Percentiles rank a stretch among this genome's conserved stretches.
phyloP scores from a whole-genome alignment of 2,329 filamentous ascomycete species.

The Neocucurbitaria cava region DNA sequence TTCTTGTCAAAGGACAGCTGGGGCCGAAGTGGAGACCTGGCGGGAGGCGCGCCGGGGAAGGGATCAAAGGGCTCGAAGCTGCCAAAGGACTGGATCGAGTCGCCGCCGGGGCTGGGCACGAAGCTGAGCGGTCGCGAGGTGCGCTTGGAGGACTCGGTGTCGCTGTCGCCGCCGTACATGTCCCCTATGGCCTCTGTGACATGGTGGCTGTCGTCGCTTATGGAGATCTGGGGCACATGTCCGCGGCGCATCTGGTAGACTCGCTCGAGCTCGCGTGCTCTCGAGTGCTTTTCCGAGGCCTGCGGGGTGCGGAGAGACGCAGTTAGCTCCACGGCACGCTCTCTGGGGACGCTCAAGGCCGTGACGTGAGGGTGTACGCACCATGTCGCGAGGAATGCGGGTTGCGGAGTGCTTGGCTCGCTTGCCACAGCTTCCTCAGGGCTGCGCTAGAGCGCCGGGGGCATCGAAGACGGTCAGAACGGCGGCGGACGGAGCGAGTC shows the following conservation, averaged over 20 bases:
- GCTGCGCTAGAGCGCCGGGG: conserved; percentile 10
- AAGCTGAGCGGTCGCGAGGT: conserved; percentile 78
- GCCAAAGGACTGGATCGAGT: conserved; percentile 48
- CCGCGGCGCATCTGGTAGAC: conserved; percentile 61
- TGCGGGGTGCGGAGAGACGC: conserved; percentile 28
- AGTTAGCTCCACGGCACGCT: conserved; percentile 45
- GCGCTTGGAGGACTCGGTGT: conserved; percentile 58
- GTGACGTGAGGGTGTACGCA: conserved; percentile 20
- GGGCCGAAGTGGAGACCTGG: conserved; percentile 47
- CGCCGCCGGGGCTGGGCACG: conserved; percentile 65
- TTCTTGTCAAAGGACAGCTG: conserved; percentile 32
- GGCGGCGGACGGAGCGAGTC: conserved; percentile 5
- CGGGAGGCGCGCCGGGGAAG: conserved; percentile 51
- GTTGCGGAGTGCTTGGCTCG: conserved; percentile 20
- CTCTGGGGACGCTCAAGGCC: not conserved
- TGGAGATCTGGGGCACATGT: conserved; percentile 68
- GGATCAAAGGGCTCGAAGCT: conserved; percentile 39
- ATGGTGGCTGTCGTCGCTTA: conserved; percentile 91
- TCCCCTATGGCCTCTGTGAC: conserved; percentile 93
- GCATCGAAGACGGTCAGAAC: conserved; percentile 17
- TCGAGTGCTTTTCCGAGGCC: conserved; percentile 38
- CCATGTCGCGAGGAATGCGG: conserved; percentile 32
- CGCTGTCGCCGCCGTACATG: conserved; percentile 83
- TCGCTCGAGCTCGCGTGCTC: conserved; percentile 56
- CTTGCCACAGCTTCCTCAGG: conserved; percentile 27